phyloP scores from a whole-genome alignment of 208 protist genomes.

The Acanthamoeba triangularis region DNA sequence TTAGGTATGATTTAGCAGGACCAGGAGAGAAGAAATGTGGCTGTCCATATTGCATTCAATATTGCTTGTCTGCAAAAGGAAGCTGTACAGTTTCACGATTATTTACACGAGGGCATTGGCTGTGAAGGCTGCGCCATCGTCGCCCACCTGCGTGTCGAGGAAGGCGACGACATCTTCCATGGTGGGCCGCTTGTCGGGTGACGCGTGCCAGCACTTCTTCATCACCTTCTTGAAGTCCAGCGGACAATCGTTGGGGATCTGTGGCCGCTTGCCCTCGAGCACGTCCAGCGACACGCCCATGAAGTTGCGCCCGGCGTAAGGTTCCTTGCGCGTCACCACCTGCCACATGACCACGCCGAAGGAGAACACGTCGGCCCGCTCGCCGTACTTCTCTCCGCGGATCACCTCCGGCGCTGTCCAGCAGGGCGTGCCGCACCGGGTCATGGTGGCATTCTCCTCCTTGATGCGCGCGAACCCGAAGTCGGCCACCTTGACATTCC shows the following conservation, averaged over 20 bases:
- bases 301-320: constrained; percentile 37
- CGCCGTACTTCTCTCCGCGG: constrained; percentile 19
- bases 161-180: background rate
- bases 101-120: too few relatives aligned
- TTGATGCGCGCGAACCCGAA: constrained; percentile 55
- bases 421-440: constrained; percentile 36
- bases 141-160: background rate
- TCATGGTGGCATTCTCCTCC: constrained; percentile 54
- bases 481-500: constrained; percentile 52
- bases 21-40: too few relatives aligned
- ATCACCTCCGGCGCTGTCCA: constrained; percentile 13
- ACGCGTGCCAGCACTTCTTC: background rate
- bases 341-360: constrained; percentile 32
- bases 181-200: background rate
- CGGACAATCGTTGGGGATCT: constrained; percentile 5
- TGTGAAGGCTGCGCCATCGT: too few relatives aligned
- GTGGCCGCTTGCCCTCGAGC: constrained; percentile 1
- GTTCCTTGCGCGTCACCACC: constrained; percentile 6
- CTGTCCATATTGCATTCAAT: too few relatives aligned
- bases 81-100: too few relatives aligned
- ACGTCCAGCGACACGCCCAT: constrained; percentile 51
- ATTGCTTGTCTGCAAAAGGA: background rate
- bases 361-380: constrained; percentile 11
- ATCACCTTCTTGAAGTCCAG: background rate
- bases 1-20: too few relatives aligned